Percentiles rank a stretch among this genome's conserved stretches.
phyloP scores from a whole-genome alignment of 768 basidiomycete species.

The Boletus rubescentipes region DNA sequence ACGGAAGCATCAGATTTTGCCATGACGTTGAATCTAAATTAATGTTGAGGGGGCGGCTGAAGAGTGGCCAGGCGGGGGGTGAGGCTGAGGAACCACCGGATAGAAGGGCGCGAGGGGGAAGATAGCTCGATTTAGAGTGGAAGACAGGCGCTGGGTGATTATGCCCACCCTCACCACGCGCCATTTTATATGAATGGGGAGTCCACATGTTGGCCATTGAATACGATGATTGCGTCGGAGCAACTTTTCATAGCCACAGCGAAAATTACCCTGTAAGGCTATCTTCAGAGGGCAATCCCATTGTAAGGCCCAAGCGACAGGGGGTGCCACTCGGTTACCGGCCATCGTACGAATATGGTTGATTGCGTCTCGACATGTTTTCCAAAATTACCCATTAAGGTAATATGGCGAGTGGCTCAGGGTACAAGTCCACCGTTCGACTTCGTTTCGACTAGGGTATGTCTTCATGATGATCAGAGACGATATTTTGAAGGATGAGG shows the following conservation, averaged over 20 bases:
- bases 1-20: slow-evolving; percentile 1
- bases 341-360: slow-evolving; percentile 1
- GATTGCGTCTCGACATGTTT: slow-evolving; percentile 24
- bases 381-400: slow-evolving; percentile 7
- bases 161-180: neutral
- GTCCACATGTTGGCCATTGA: slow-evolving; percentile 13
- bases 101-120: neutral
- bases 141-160: neutral
- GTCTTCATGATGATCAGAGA: neutral
- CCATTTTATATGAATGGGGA: slow-evolving; percentile 17
- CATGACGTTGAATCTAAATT: neutral
- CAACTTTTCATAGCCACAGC: slow-evolving; percentile 21
- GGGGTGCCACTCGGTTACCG: slow-evolving; percentile 25
- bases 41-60: neutral
- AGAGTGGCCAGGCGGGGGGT: neutral
- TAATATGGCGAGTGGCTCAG: slow-evolving; percentile 5
- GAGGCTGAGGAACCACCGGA: neutral
- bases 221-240: slow-evolving; percentile 26
- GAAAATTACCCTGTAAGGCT: slow-evolving; percentile 20
- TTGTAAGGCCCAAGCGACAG: slow-evolving; percentile 12
- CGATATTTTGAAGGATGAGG: neutral
- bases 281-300: slow-evolving; percentile 19
- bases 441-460: neutral
- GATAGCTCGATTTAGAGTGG: neutral
- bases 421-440: neutral